These are phyloP conservation scores for Stachybotrys chartarum DNA, from an alignment of 2,329 filamentous ascomycete species.

Conservation along the genomic window DNA sequence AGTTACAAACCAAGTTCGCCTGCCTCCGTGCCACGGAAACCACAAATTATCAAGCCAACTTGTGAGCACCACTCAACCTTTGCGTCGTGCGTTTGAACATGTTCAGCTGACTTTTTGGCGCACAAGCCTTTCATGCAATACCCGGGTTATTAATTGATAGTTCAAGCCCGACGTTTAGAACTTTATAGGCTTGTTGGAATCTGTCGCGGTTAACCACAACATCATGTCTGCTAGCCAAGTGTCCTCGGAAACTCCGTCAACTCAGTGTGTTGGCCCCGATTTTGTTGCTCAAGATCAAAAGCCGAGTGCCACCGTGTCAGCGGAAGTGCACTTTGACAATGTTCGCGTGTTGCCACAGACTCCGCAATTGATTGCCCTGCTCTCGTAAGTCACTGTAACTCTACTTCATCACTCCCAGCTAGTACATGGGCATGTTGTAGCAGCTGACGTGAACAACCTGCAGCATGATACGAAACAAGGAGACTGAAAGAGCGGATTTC, in stretches of 20 bases:
- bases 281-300: conserved; percentile 73
- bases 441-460: background rate
- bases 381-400: conserved; percentile 66
- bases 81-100: too few species aligned
- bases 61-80: too few species aligned
- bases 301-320: conserved; percentile 83
- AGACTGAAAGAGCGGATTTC: conserved; percentile 88
- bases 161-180: too few species aligned
- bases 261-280: conserved; percentile 69
- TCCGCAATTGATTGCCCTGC: conserved; percentile 89
- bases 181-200: too few species aligned
- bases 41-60: too few species aligned
- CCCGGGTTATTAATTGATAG: too few species aligned
- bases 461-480: conserved; percentile 91
- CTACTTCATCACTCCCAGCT: background rate
- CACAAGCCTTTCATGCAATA: too few species aligned
- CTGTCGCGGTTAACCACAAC: background rate
- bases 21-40: too few species aligned
- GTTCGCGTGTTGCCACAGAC: conserved; percentile 88
- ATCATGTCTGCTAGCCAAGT: background rate
- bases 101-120: too few species aligned
- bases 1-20: too few species aligned
- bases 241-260: conserved; percentile 18
- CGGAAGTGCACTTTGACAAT: conserved; percentile 72
- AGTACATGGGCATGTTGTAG: background rate